These are phyloP conservation scores for Xylariaceae sp. DNA, from an alignment of 2,329 filamentous ascomycete genomes.

Conservation along the genomic window DNA sequence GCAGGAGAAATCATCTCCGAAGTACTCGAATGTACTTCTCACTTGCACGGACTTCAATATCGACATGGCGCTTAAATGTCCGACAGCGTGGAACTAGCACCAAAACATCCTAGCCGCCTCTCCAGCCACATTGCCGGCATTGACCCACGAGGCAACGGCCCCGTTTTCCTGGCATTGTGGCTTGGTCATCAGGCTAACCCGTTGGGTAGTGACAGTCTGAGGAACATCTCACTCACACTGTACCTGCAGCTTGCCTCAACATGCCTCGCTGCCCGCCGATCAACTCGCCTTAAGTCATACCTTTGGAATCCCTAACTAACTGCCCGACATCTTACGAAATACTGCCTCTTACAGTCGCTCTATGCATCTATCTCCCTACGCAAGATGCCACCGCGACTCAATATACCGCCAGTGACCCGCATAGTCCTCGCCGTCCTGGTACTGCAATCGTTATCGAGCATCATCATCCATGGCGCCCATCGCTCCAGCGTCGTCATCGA, in stretches of 20 bases:
- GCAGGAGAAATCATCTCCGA: background rate
- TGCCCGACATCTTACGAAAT: background rate
- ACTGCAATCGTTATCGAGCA: slow-evolving; percentile 75
- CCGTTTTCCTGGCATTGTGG: slow-evolving; percentile 5
- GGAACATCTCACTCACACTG: background rate
- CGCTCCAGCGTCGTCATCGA: slow-evolving; percentile 67
- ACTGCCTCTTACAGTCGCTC: slow-evolving; percentile 11
- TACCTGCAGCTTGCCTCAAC: background rate
- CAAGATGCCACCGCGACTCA: slow-evolving; percentile 75
- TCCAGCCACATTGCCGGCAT: background rate
- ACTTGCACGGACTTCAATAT: background rate
- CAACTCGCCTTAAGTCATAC: background rate
- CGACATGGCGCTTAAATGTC: background rate
- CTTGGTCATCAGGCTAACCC: slow-evolving; percentile 14
- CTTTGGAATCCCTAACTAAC: slow-evolving; percentile 2
- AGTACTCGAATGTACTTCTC: background rate
- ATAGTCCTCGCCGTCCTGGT: slow-evolving; percentile 69
- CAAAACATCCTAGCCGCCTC: background rate
- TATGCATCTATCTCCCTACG: slow-evolving; percentile 17
- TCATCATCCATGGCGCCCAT: slow-evolving; percentile 61
- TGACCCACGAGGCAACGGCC: background rate
- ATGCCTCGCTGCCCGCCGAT: slow-evolving; percentile 11
- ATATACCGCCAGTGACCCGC: slow-evolving; percentile 87
- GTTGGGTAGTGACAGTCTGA: slow-evolving; percentile 1
- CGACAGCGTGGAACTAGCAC: background rate